A percentile compares a stretch with the other conserved stretches of the same genome.
Evolutionary conservation across 805 yeast species (phyloP).

Genomic region (Ogataea thermomethanolica): DNA sequence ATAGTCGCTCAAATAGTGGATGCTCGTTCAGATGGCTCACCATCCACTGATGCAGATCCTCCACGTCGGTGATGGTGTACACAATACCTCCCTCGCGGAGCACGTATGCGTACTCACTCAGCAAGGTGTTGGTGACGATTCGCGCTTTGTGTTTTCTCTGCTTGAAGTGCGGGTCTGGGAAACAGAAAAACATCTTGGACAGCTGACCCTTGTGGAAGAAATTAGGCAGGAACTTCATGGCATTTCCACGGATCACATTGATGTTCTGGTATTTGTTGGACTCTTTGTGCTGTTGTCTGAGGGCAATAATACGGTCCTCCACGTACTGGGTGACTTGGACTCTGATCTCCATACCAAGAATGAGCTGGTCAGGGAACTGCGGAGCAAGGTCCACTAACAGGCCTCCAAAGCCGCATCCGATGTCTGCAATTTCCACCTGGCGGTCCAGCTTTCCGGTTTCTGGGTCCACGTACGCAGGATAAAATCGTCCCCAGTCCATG

Average conservation of each 20-base stretch:
- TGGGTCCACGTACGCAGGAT: conserved; percentile 54
- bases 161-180: conserved; percentile 99
- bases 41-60: conserved; percentile 96
- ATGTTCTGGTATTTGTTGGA: conserved; percentile 65
- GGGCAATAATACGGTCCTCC: conserved; percentile 89
- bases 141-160: conserved; percentile 97
- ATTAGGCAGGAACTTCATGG: conserved; percentile 96
- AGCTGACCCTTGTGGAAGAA: conserved; percentile 82
- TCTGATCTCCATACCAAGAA: conserved; percentile 95
- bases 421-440: conserved; percentile 83
- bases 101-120: conserved; percentile 90
- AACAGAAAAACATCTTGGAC: conserved; percentile 92
- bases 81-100: conserved; percentile 81
- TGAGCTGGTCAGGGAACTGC: conserved; percentile 65
- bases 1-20: conserved; percentile 82
- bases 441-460: conserved; percentile 41
- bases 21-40: conserved; percentile 85
- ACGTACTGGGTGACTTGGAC: conserved; percentile 97
- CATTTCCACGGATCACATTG: conserved; percentile 88
- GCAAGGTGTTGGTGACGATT: conserved; percentile 83
- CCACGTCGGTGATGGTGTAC: conserved; percentile 94
- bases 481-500: conserved; percentile 84
- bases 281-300: conserved; percentile 53
- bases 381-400: conserved; percentile 76
- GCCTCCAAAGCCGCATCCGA: conserved; percentile 98